A percentile compares a stretch with the other conserved stretches of the same genome.
phyloP scores from a whole-genome alignment of 1,284 basidiomycete genomes.

The Ceratobasidium sp. region DNA sequence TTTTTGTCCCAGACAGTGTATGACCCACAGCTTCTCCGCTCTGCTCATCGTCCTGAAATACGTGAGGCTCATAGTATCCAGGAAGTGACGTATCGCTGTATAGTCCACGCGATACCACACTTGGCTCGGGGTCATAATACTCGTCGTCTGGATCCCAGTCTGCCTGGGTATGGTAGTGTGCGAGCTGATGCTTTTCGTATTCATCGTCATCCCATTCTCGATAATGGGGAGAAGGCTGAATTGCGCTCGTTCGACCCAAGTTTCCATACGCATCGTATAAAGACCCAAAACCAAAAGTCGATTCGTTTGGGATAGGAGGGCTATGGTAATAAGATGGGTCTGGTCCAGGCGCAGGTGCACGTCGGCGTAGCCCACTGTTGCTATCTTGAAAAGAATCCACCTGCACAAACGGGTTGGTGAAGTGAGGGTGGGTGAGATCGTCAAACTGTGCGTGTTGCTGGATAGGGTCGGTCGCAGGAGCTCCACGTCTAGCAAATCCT shows the following conservation, averaged over 20 bases:
- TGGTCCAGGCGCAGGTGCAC: neutral
- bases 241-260: slow-evolving; percentile 6
- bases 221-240: neutral
- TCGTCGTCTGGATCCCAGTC: slow-evolving; percentile 36
- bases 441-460: slow-evolving; percentile 18
- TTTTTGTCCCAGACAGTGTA: slow-evolving; percentile 3
- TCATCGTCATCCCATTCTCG: slow-evolving; percentile 11
- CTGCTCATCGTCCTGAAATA: neutral
- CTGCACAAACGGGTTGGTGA: neutral
- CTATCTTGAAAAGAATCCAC: neutral
- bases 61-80: slow-evolving; percentile 4
- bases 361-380: neutral
- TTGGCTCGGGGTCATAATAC: slow-evolving; percentile 32
- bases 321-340: neutral
- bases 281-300: neutral
- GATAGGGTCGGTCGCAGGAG: slow-evolving; percentile 16
- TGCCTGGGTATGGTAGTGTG: slow-evolving; percentile 9
- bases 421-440: neutral
- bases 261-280: neutral
- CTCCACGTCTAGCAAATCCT: neutral
- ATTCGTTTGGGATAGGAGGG: neutral
- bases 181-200: slow-evolving; percentile 4
- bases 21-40: neutral
- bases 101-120: slow-evolving; percentile 11
- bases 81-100: slow-evolving; percentile 5